phyloP scores from a whole-genome alignment of 495 filamentous ascomycete species.

The Daldinia decipiens region DNA sequence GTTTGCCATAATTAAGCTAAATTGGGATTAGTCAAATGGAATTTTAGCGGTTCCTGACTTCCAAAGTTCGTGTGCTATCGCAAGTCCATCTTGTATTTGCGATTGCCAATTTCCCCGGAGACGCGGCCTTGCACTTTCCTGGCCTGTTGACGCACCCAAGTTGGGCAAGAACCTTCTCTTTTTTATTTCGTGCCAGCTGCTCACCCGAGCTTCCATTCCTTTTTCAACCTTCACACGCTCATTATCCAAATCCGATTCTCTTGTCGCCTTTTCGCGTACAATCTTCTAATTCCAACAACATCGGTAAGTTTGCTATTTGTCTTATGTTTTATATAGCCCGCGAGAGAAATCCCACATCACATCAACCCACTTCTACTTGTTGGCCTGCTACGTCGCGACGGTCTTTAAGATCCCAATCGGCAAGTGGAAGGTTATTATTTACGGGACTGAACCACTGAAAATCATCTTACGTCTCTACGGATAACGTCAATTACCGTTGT shows the following conservation, averaged over 20 bases:
- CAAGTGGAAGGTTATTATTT: constrained; percentile 13
- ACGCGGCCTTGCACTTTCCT: constrained; percentile 28
- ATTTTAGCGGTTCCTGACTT: constrained; percentile 29
- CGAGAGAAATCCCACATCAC: not conserved
- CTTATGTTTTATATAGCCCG: not conserved
- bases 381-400: constrained; percentile 19
- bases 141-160: constrained; percentile 12
- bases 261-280: constrained; percentile 26
- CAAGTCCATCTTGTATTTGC: constrained; percentile 20
- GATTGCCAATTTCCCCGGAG: constrained; percentile 35
- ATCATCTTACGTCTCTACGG: not conserved
- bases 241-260: constrained; percentile 24
- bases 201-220: constrained; percentile 26
- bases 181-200: constrained; percentile 25
- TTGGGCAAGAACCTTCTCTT: constrained; percentile 24
- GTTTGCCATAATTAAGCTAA: constrained; percentile 6
- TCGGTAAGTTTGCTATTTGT: constrained; percentile 24
- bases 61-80: constrained; percentile 5
- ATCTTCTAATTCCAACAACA: constrained; percentile 35
- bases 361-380: constrained; percentile 2
- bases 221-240: constrained; percentile 31
- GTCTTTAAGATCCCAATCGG: constrained; percentile 5
- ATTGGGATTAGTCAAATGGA: constrained; percentile 17
- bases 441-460: not conserved
- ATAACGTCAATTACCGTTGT: constrained; percentile 3